Percentiles rank a stretch among this genome's conserved stretches.
phyloP scores from a whole-genome alignment of 1,284 basidiomycete genomes.

The Microbotryum scabiosae region DNA sequence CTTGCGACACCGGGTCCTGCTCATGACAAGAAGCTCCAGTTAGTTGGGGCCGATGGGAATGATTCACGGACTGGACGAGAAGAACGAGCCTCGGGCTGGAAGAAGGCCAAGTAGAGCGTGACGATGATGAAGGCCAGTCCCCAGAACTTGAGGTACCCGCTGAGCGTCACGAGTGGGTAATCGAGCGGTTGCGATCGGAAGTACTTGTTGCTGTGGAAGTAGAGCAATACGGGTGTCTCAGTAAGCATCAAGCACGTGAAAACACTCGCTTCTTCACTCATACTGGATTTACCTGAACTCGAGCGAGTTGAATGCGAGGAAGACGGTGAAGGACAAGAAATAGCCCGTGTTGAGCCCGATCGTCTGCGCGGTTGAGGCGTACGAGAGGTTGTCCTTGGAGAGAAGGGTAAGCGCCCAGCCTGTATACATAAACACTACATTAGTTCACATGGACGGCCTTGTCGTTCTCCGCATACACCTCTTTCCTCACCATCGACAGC shows the following conservation, averaged over 20 bases:
- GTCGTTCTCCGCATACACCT: not conserved
- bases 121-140: slow-evolving; percentile 68
- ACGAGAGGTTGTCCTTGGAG: slow-evolving; percentile 88
- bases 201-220: slow-evolving; percentile 56
- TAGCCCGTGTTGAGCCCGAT: slow-evolving; percentile 94
- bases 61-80: too few relatives aligned
- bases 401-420: slow-evolving; percentile 96
- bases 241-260: not conserved
- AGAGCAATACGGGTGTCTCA: slow-evolving; percentile 5
- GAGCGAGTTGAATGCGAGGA: slow-evolving; percentile 90
- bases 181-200: slow-evolving; percentile 52
- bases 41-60: not conserved
- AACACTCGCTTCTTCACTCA: not conserved
- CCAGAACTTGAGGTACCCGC: slow-evolving; percentile 81
- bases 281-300: slow-evolving; percentile 66
- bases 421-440: slow-evolving; percentile 33
- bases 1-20: slow-evolving; percentile 61
- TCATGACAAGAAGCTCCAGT: not conserved
- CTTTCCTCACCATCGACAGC: slow-evolving; percentile 72
- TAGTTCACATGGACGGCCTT: not conserved
- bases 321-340: slow-evolving; percentile 94
- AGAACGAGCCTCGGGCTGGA: slow-evolving; percentile 70
- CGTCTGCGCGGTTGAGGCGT: slow-evolving; percentile 96
- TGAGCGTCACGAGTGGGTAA: slow-evolving; percentile 70
- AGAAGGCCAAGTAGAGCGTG: slow-evolving; percentile 77